Evolutionary conservation across 1,139 yeast species (phyloP).

Genomic region (Yamadazyma kanchanaburiensis): DNA sequence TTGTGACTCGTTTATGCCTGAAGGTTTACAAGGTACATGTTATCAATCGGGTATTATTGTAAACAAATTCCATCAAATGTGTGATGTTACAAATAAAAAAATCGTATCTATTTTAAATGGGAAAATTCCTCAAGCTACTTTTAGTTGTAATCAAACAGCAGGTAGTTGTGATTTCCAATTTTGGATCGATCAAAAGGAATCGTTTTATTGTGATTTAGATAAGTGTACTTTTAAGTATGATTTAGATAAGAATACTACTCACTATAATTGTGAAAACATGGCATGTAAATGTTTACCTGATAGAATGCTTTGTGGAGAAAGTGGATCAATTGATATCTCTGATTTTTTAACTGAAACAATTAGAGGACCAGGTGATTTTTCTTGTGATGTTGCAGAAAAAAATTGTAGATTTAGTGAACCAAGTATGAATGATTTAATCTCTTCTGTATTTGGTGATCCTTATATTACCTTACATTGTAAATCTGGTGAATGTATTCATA

Average conservation of each 20-base stretch:
- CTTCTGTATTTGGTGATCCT: constrained; percentile 90
- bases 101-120: constrained; percentile 78
- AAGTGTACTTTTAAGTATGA: constrained; percentile 70
- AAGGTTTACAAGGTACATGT: constrained; percentile 83
- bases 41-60: constrained; percentile 85
- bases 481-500: constrained; percentile 90
- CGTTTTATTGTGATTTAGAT: constrained; percentile 82
- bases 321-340: constrained; percentile 90
- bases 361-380: constrained; percentile 88
- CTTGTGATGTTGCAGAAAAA: constrained; percentile 62
- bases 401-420: constrained; percentile 88
- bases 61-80: constrained; percentile 80
- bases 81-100: constrained; percentile 89
- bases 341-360: constrained; percentile 90
- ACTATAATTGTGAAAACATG: constrained; percentile 72
- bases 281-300: constrained; percentile 88
- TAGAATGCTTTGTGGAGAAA: constrained; percentile 89
- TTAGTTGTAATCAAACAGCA: constrained; percentile 72
- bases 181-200: constrained; percentile 89
- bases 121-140: constrained; percentile 85
- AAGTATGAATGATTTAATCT: constrained; percentile 88
- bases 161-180: constrained; percentile 83
- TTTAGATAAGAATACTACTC: constrained; percentile 61
- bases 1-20: constrained; percentile 88
- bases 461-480: constrained; percentile 74